Evolutionary conservation across 2,329 filamentous ascomycete genomes (phyloP).

Genomic region (Pezicula radicicola): DNA sequence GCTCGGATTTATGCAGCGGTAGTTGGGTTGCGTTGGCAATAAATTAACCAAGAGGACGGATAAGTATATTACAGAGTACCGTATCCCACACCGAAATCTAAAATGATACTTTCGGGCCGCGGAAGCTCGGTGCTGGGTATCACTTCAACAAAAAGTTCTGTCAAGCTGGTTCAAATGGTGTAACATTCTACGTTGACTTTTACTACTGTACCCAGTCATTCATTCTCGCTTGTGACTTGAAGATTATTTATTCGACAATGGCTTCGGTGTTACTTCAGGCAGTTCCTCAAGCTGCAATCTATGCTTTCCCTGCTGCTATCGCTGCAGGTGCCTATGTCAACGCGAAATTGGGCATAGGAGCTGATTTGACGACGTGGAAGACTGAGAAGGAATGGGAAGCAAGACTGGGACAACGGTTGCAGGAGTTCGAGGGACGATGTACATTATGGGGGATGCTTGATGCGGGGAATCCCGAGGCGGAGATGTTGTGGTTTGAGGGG

Average conservation of each 20-base stretch:
- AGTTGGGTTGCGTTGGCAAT: no score
- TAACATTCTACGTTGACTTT: neutral
- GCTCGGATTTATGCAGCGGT: no score
- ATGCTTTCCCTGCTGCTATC: conserved; percentile 33
- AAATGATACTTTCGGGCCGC: neutral
- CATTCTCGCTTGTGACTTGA: no score
- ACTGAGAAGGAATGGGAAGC: conserved; percentile 30
- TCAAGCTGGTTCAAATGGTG: no score
- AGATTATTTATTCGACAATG: conserved; percentile 7
- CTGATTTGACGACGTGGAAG: conserved; percentile 33
- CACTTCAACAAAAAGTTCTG: no score
- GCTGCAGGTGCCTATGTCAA: conserved; percentile 36
- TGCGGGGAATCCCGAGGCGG: conserved; percentile 32
- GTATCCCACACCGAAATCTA: no score
- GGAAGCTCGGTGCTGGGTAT: neutral
- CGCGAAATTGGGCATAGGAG: conserved; percentile 37
- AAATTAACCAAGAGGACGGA: no score
- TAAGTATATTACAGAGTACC: no score
- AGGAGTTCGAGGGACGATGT: conserved; percentile 33
- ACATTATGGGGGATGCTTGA: conserved; percentile 41
- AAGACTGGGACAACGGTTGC: conserved; percentile 32
- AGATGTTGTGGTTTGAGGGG: conserved; percentile 46
- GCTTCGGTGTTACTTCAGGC: conserved; percentile 7
- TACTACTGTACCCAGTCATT: no score
- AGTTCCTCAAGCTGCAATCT: conserved; percentile 9